A percentile compares a stretch with the other conserved stretches of the same genome.
phyloP scores from a whole-genome alignment of 495 filamentous ascomycete species.

The Penicillium egyptiacum region DNA sequence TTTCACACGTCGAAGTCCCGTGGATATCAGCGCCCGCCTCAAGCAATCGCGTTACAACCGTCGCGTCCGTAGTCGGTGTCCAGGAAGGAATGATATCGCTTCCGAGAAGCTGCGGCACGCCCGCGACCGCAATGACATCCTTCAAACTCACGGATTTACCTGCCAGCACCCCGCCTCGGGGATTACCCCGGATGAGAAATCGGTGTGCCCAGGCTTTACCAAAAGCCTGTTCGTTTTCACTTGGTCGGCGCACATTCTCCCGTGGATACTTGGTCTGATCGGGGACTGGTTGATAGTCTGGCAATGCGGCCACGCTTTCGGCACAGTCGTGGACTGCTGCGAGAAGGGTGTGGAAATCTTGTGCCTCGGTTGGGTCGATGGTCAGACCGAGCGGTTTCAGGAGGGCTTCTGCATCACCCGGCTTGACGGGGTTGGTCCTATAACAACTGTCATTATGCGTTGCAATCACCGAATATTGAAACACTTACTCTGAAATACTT shows the following conservation, averaged over 20 bases:
- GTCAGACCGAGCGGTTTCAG: slow-evolving; percentile 28
- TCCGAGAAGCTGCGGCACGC: slow-evolving; percentile 39
- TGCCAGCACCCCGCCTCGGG: slow-evolving; percentile 61
- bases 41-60: slow-evolving; percentile 48
- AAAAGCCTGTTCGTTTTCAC: slow-evolving; percentile 29
- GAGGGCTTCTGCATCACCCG: slow-evolving; percentile 29
- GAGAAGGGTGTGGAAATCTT: slow-evolving; percentile 35
- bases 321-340: slow-evolving; percentile 39
- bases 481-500: slow-evolving; percentile 33
- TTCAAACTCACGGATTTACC: slow-evolving; percentile 77
- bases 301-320: slow-evolving; percentile 27
- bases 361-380: slow-evolving; percentile 28
- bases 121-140: slow-evolving; percentile 43
- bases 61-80: slow-evolving; percentile 46
- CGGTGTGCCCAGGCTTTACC: slow-evolving; percentile 37
- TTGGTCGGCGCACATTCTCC: slow-evolving; percentile 31
- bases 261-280: slow-evolving; percentile 32
- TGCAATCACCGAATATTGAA: neutral
- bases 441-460: slow-evolving; percentile 1
- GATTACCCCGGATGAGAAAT: slow-evolving; percentile 34
- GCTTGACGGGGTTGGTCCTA: slow-evolving; percentile 33
- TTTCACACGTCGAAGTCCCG: slow-evolving; percentile 50
- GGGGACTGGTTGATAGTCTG: slow-evolving; percentile 35
- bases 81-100: slow-evolving; percentile 39
- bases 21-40: slow-evolving; percentile 45